A percentile compares a stretch with the other conserved stretches of the same genome.
Conservation (phyloP, 129 eudicot genomes). For the Centrapalus pauciflorus region DNA sequence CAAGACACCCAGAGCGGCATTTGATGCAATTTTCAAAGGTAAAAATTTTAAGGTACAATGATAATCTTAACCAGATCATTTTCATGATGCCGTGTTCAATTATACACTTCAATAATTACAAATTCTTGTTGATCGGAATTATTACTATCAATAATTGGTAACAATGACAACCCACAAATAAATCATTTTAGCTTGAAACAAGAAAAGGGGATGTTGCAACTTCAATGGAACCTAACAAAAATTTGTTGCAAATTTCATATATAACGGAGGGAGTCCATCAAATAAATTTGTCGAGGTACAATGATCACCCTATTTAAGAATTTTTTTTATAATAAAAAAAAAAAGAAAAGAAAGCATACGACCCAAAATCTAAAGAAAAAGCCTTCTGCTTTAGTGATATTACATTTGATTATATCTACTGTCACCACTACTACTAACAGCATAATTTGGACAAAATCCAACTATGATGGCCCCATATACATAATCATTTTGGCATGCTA, state of each 20-base stretch:
- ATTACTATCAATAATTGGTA: neutral
- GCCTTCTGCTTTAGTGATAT: constrained; percentile 20
- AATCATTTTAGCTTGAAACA: constrained; percentile 14
- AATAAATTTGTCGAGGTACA: no score
- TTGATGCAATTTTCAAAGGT: no score
- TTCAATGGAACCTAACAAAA: neutral
- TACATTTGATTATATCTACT: constrained; percentile 22
- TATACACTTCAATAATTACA: neutral
- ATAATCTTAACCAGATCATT: neutral
- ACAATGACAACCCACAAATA: neutral
- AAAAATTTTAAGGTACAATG: neutral
- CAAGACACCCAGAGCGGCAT: neutral
- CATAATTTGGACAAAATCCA: constrained; percentile 27
- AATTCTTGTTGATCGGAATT: neutral
- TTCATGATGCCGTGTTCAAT: neutral
- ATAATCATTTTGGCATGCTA: constrained; percentile 37
- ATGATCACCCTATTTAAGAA: neutral
- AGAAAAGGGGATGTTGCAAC: neutral
- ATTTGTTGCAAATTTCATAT: no score
- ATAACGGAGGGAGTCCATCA: no score
- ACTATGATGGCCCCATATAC: constrained; percentile 32
- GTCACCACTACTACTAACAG: constrained; percentile 30
- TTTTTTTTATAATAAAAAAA: no score
- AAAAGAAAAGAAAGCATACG: neutral
- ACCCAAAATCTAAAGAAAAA: constrained; percentile 21